Conservation (phyloP, 2,329 filamentous ascomycete species). For the Pseudocercospora cruenta region DNA sequence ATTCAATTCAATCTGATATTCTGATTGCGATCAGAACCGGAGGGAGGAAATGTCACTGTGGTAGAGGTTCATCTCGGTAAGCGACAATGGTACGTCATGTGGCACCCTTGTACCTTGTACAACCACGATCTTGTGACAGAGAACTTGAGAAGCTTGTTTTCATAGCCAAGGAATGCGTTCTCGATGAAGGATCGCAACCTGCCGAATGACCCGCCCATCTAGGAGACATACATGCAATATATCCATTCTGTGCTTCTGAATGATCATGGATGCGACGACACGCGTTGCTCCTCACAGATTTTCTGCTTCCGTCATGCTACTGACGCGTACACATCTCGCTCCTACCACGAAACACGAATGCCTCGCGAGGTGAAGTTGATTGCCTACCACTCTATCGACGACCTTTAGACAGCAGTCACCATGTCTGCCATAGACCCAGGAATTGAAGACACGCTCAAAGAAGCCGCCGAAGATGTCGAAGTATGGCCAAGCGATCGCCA, state of each 20-base stretch:
- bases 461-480: slow-evolving; percentile 52
- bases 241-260: not conserved
- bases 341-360: not conserved
- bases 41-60: too few species aligned
- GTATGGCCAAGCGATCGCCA: slow-evolving; percentile 33
- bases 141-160: not conserved
- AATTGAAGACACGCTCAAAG: slow-evolving; percentile 53
- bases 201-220: not conserved
- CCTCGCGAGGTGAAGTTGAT: not conserved
- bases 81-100: not conserved
- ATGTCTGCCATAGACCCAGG: slow-evolving; percentile 53
- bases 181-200: not conserved
- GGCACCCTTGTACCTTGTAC: not conserved
- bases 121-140: not conserved
- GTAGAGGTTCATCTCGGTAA: not conserved
- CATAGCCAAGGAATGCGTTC: not conserved
- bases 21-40: too few species aligned
- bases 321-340: not conserved
- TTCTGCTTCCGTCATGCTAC: not conserved
- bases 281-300: not conserved
- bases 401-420: not conserved
- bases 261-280: not conserved
- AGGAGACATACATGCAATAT: not conserved
- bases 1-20: too few species aligned
- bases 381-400: not conserved